phyloP scores from a whole-genome alignment of 163 green algal genomes.

The Scenedesmus sp. region DNA sequence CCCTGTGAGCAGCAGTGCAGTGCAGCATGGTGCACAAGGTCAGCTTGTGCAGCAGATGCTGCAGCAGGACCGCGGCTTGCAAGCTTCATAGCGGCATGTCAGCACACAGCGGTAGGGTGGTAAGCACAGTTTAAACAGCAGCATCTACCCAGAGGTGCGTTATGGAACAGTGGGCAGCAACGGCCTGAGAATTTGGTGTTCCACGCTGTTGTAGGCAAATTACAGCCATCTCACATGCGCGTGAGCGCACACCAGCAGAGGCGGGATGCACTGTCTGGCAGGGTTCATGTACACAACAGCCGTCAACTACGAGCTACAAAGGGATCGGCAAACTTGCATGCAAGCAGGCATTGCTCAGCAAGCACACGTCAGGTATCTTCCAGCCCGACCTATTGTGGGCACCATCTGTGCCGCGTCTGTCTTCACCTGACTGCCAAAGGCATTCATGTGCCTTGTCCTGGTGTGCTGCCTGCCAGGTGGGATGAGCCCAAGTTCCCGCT shows the following conservation, averaged over 20 bases:
- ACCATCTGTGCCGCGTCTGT: neutral
- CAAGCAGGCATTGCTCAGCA: no score
- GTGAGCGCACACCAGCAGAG: neutral
- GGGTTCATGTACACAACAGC: no score
- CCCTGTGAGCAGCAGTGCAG: neutral
- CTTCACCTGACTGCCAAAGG: neutral
- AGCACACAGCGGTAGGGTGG: neutral
- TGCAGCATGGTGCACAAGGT: neutral
- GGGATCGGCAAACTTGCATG: no score
- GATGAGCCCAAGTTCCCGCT: conserved; percentile 98
- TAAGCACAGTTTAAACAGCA: neutral
- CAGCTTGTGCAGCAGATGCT: neutral
- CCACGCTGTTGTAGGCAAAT: neutral
- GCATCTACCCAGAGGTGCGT: no score
- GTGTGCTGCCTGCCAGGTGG: conserved; percentile 73
- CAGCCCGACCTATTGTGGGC: neutral
- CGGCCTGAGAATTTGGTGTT: neutral
- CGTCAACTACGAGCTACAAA: no score
- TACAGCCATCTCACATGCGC: neutral
- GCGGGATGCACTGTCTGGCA: neutral
- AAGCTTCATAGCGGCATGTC: neutral
- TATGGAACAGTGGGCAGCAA: no score
- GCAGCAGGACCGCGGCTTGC: neutral
- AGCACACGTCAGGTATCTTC: no score
- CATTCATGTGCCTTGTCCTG: neutral